Evolutionary conservation across 2,329 filamentous ascomycete species (phyloP).

Genomic region (Arthrobotrys sinensis): DNA sequence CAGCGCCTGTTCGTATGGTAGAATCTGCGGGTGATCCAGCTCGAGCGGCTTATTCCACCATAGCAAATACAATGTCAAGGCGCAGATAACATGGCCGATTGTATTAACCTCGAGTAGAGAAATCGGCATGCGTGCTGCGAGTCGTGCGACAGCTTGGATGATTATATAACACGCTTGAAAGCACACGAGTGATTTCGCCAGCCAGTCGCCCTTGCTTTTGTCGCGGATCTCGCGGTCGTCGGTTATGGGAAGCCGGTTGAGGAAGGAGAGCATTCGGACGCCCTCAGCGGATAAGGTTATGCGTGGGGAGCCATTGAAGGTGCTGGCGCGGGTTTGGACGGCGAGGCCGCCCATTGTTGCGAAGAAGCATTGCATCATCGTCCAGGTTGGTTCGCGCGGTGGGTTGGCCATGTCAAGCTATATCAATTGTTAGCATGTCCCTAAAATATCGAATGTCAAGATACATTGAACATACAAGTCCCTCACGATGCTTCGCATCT

Average conservation of each 20-base stretch:
- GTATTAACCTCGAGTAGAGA: constrained; percentile 65
- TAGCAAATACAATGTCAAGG: constrained; percentile 63
- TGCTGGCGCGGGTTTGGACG: constrained; percentile 44
- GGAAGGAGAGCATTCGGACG: constrained; percentile 44
- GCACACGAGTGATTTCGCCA: constrained; percentile 64
- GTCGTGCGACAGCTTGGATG: constrained; percentile 62
- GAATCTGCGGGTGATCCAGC: constrained; percentile 51
- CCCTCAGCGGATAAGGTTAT: constrained; percentile 46
- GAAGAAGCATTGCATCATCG: constrained; percentile 58
- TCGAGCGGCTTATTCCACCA: constrained; percentile 65
- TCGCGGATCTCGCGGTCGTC: constrained; percentile 63
- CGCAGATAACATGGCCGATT: constrained; percentile 64
- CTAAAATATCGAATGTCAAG: not conserved
- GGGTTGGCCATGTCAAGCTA: constrained; percentile 46
- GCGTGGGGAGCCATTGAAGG: constrained; percentile 36
- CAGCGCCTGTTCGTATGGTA: constrained; percentile 40
- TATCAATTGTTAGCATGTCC: constrained; percentile 1
- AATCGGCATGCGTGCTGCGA: constrained; percentile 62
- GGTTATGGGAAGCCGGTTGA: constrained; percentile 59
- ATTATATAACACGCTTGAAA: constrained; percentile 64
- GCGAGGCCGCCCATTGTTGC: constrained; percentile 59
- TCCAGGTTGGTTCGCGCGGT: constrained; percentile 43
- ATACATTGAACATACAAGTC: constrained; percentile 18
- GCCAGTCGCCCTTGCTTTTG: constrained; percentile 64
- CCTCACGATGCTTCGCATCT: constrained; percentile 44